Base-by-base conservation (phyloP, 2,329 filamentous ascomycete genomes). In the Trichoderma sp. region DNA sequence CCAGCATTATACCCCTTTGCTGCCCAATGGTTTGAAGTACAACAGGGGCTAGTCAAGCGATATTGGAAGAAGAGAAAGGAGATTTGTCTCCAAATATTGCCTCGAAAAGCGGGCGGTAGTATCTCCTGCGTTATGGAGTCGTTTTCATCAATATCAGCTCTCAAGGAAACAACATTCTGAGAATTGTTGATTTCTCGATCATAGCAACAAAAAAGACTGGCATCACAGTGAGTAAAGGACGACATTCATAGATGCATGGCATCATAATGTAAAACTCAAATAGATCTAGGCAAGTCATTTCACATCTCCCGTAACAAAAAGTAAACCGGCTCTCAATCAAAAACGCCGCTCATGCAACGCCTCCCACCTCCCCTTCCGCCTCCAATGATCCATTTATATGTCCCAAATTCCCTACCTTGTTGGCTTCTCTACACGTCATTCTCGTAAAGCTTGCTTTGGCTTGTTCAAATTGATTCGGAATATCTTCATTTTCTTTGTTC, bases 341-440 rank as follows among this genome's bases (percentile, higher is more conserved):
- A 61, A 68, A 68, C 58, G 66, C 66, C 66, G 66, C 66, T 61
- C 58, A 68, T 63, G 66, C 58, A 68, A 55, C 43, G 56, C 66
- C 66, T 61, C 51, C 24, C 49, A 37, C 21, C 61, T 24, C 65
- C 56, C 43, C 46, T 43, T 43, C 46, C 46, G 21, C 3, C 46
- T 4, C 21, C 46, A 11, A 49, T 54, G 30, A 37, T 60, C 63
- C 56, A 30, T 67, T 52, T 60, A 49, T 59, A 26, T 59, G 52
- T 32, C 18, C 56, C 21, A 30, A n/a, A 43, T n/a, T 34, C 55
- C 43, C 24, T 49, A 16, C 46, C 65, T 21, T 21, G 43, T 13
- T 43, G n/a, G 46, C 32, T 51, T 43, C 32, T 26, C 21, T 34
- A 26, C 56, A 43, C 34, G 16, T 37, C 37, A 49, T 5, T 49